Percentiles rank a stretch among this genome's conserved stretches.
These are phyloP conservation scores for Solanum appendiculatum DNA, from an alignment of 257 asterid species.

Conservation along the genomic window DNA sequence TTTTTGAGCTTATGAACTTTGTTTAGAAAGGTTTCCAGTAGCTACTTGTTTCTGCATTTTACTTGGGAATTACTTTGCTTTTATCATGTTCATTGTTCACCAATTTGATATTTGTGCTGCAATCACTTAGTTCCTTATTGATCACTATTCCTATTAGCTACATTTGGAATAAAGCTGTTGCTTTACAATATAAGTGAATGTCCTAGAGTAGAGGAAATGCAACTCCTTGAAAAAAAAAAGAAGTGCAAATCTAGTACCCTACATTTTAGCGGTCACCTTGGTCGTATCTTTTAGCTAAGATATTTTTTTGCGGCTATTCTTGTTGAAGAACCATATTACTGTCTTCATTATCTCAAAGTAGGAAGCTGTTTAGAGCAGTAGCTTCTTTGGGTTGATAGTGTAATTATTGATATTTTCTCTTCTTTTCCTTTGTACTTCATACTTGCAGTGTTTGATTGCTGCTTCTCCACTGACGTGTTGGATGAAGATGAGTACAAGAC, in stretches of 20 bases:
- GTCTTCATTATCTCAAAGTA: neutral
- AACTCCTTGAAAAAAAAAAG: neutral
- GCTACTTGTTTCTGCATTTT: neutral
- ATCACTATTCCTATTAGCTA: neutral
- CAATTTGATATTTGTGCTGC: neutral
- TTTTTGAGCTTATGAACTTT: neutral
- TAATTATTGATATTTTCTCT: neutral
- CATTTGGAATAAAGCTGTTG: neutral
- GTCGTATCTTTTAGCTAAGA: neutral
- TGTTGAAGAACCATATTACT: neutral
- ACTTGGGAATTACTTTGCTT: neutral
- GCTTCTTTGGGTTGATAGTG: neutral
- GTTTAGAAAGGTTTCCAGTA: neutral
- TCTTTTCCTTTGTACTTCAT: slow-evolving; percentile 3
- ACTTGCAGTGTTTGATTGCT: slow-evolving; percentile 88
- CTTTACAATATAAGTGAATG: neutral
- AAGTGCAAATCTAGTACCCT: neutral
- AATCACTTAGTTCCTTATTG: neutral
- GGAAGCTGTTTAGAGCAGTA: neutral
- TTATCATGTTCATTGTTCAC: neutral
- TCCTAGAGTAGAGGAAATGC: neutral
- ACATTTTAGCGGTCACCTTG: neutral
- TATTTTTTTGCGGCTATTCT: neutral
- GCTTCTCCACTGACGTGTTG: slow-evolving; percentile 89
- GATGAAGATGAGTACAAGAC: slow-evolving; percentile 86